These are phyloP conservation scores for Moesziomyces sp. DNA, from an alignment of 1,284 basidiomycete genomes.

Conservation along the genomic window DNA sequence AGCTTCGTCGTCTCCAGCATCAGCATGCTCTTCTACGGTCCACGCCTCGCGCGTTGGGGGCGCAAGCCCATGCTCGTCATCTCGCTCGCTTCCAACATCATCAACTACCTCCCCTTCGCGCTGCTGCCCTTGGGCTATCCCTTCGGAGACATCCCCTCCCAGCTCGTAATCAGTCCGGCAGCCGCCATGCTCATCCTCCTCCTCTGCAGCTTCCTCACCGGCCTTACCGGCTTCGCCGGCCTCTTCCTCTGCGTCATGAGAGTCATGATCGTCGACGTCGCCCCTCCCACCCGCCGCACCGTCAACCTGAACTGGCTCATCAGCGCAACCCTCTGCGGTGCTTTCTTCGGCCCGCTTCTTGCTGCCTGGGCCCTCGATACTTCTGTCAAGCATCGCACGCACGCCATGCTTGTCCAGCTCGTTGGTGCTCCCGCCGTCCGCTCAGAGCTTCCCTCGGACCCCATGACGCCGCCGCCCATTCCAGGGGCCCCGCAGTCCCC, in stretches of 20 bases:
- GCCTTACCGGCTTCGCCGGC: slow-evolving; percentile 35
- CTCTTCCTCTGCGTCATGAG: slow-evolving; percentile 37
- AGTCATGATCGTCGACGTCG: slow-evolving; percentile 44
- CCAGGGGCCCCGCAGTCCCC: slow-evolving; percentile 21
- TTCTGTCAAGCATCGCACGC: slow-evolving; percentile 21
- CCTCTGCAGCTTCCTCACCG: slow-evolving; percentile 33
- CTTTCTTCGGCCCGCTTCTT: slow-evolving; percentile 38
- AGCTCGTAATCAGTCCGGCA: slow-evolving; percentile 30
- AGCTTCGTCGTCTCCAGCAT: slow-evolving; percentile 40
- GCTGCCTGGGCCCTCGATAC: slow-evolving; percentile 43
- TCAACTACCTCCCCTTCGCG: slow-evolving; percentile 41
- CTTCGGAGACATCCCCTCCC: slow-evolving; percentile 29
- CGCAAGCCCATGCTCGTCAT: slow-evolving; percentile 45
- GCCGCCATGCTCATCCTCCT: slow-evolving; percentile 36
- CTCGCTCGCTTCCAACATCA: slow-evolving; percentile 35
- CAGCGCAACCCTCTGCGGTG: slow-evolving; percentile 38
- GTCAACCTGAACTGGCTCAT: slow-evolving; percentile 42
- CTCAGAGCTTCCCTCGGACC: slow-evolving; percentile 29
- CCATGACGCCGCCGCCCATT: slow-evolving; percentile 19
- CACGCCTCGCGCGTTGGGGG: slow-evolving; percentile 39
- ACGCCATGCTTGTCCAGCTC: background rate
- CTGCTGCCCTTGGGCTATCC: slow-evolving; percentile 43
- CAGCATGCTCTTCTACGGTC: slow-evolving; percentile 49
- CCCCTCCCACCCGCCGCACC: slow-evolving; percentile 32
- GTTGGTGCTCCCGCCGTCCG: background rate